These are phyloP conservation scores for Flammula alnicola DNA, from an alignment of 1,284 basidiomycete species.

Conservation along the genomic window DNA sequence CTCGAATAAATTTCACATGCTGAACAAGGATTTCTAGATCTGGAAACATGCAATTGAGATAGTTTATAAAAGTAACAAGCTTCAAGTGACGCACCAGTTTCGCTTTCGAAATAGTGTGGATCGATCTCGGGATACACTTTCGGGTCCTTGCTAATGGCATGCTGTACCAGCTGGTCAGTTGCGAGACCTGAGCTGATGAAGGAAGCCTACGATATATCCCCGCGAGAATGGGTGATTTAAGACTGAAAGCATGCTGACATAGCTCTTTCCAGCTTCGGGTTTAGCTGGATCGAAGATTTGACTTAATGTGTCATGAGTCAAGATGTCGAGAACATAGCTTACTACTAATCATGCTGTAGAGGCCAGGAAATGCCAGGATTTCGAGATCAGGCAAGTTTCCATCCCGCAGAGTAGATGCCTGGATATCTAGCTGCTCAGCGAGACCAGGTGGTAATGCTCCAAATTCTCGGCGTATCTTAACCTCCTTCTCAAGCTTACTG, in stretches of 20 bases:
- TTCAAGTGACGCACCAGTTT: constrained; percentile 26
- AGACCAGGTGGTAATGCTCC: constrained; percentile 4
- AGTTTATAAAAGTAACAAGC: not conserved
- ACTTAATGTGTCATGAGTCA: not conserved
- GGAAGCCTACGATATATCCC: constrained; percentile 36
- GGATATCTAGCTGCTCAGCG: constrained; percentile 15
- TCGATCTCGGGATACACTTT: constrained; percentile 31
- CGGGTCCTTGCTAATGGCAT: constrained; percentile 28
- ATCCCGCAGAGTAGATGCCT: constrained; percentile 12
- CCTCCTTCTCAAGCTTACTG: constrained; percentile 17
- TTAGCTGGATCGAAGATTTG: constrained; percentile 29
- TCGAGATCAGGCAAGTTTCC: constrained; percentile 18
- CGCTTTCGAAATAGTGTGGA: constrained; percentile 34
- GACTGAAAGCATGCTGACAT: constrained; percentile 34
- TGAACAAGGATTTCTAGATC: constrained; percentile 52
- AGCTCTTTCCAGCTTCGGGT: too few species aligned
- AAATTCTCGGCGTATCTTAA: constrained; percentile 7
- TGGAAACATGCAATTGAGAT: constrained; percentile 9
- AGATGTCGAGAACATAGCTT: not conserved
- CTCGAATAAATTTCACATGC: constrained; percentile 52
- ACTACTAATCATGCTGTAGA: constrained; percentile 24
- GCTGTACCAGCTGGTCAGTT: constrained; percentile 20
- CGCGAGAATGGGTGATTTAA: constrained; percentile 40
- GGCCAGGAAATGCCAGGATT: constrained; percentile 14
- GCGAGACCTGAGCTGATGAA: not conserved